Evolutionary conservation across 495 filamentous ascomycete species (phyloP).

Genomic region (Wilcoxina mikolae): DNA sequence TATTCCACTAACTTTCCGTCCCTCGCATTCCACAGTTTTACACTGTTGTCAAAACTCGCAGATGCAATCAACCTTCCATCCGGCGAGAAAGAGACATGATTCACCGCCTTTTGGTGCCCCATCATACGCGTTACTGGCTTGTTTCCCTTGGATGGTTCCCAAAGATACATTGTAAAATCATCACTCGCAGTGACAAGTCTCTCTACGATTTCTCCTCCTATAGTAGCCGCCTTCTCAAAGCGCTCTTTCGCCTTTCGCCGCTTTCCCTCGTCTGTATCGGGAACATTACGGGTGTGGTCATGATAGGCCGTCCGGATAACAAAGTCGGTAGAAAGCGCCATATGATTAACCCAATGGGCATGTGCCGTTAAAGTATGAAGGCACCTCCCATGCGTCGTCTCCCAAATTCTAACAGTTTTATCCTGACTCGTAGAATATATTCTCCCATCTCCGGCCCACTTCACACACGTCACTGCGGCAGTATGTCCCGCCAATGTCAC

Average conservation of each 20-base stretch:
- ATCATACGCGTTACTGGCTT: conserved; percentile 79
- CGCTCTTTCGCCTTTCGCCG: conserved; percentile 60
- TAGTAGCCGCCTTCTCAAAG: conserved; percentile 76
- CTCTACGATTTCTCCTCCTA: conserved; percentile 65
- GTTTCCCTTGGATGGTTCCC: conserved; percentile 64
- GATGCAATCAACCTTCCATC: conserved; percentile 76
- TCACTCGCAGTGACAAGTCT: conserved; percentile 81
- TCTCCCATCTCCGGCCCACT: conserved; percentile 79
- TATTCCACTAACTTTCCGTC: conserved; percentile 50
- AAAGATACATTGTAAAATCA: conserved; percentile 93
- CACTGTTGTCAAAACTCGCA: conserved; percentile 80
- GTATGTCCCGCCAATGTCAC: conserved; percentile 78
- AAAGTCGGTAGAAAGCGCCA: conserved; percentile 85
- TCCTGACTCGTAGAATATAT: conserved; percentile 89
- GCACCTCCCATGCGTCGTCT: conserved; percentile 59
- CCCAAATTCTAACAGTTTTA: conserved; percentile 86
- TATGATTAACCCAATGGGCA: conserved; percentile 91
- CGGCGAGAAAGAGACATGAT: conserved; percentile 86
- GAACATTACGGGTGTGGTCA: conserved; percentile 63
- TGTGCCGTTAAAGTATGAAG: conserved; percentile 67
- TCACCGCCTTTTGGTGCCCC: conserved; percentile 92
- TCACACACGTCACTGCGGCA: conserved; percentile 71
- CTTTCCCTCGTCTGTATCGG: conserved; percentile 53
- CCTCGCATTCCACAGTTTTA: conserved; percentile 73
- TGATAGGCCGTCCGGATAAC: conserved; percentile 77